Evolutionary conservation across 2,329 filamentous ascomycete genomes (phyloP).

Genomic region (Ambrosiella xylebori): DNA sequence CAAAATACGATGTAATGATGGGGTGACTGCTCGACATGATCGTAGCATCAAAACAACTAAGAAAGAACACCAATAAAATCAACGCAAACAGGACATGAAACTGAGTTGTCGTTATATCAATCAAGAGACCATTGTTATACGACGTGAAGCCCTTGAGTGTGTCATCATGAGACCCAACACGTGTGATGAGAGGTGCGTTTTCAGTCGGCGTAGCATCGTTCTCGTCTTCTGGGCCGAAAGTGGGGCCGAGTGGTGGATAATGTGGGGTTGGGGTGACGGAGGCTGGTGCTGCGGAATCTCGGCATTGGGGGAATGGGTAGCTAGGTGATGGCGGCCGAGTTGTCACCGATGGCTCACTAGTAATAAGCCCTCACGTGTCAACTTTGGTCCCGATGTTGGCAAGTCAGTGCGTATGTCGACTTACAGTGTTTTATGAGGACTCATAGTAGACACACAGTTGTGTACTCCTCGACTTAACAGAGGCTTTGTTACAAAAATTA

Average conservation of each 20-base stretch:
- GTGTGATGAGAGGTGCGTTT: neutral
- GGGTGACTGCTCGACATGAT: slow-evolving; percentile 71
- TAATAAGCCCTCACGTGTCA: neutral
- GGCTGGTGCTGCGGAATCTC: neutral
- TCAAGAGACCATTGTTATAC: slow-evolving; percentile 19
- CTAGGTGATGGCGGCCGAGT: neutral
- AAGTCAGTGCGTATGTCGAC: too few species aligned
- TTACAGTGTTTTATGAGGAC: too few species aligned
- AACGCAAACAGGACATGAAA: slow-evolving; percentile 48
- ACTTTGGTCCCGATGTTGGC: too few species aligned
- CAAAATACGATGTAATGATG: slow-evolving; percentile 65
- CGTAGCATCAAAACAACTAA: slow-evolving; percentile 55
- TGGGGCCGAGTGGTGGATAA: neutral
- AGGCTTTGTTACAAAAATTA: too few species aligned
- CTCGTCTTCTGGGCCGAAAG: neutral
- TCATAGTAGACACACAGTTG: too few species aligned
- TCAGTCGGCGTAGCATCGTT: neutral
- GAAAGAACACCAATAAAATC: slow-evolving; percentile 39
- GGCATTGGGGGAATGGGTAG: neutral
- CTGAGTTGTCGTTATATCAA: slow-evolving; percentile 28
- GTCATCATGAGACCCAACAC: neutral
- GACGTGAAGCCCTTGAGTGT: neutral
- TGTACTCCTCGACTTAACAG: too few species aligned
- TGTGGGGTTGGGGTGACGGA: neutral
- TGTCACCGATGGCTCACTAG: neutral